These are phyloP conservation scores for Calonectria pteridis DNA, from an alignment of 2,329 filamentous ascomycete genomes.

Conservation along the genomic window DNA sequence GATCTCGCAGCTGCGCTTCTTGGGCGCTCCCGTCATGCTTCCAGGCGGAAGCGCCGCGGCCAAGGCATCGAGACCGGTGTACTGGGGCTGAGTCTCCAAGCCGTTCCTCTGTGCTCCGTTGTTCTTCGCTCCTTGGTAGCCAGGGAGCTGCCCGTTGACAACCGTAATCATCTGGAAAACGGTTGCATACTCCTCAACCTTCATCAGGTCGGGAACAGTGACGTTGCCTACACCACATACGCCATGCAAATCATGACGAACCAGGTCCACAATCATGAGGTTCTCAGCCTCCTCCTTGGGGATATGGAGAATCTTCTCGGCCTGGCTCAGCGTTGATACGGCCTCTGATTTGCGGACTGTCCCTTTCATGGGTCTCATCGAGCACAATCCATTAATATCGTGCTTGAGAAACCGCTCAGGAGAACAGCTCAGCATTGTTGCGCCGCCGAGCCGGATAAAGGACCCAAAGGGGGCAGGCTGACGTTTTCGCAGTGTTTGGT, in stretches of 20 bases:
- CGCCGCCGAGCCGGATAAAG: slow-evolving; percentile 77
- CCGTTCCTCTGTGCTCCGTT: slow-evolving; percentile 21
- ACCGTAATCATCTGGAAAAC: slow-evolving; percentile 94
- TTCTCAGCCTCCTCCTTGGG: slow-evolving; percentile 96
- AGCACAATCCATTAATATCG: slow-evolving; percentile 67
- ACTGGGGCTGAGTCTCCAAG: slow-evolving; percentile 34
- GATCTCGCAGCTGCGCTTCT: slow-evolving; percentile 91
- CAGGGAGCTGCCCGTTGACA: slow-evolving; percentile 76
- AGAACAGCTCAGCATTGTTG: slow-evolving; percentile 84
- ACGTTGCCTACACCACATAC: slow-evolving; percentile 83
- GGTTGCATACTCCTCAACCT: slow-evolving; percentile 90
- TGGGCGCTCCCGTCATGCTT: slow-evolving; percentile 96
- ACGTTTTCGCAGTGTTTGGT: slow-evolving; percentile 74
- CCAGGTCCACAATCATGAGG: slow-evolving; percentile 96
- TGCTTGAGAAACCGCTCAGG: slow-evolving; percentile 88
- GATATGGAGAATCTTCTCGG: slow-evolving; percentile 78
- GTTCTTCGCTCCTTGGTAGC: slow-evolving; percentile 29
- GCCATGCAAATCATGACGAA: slow-evolving; percentile 93
- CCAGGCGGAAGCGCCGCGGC: slow-evolving; percentile 86
- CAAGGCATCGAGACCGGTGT: slow-evolving; percentile 81
- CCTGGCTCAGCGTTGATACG: slow-evolving; percentile 76
- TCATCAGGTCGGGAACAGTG: slow-evolving; percentile 80
- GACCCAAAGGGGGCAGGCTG: slow-evolving; percentile 91
- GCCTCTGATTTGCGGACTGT: slow-evolving; percentile 84
- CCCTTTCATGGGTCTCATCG: slow-evolving; percentile 96